Conservation (phyloP, 176 grass and related monocot species). For the Cocos nucifera region DNA sequence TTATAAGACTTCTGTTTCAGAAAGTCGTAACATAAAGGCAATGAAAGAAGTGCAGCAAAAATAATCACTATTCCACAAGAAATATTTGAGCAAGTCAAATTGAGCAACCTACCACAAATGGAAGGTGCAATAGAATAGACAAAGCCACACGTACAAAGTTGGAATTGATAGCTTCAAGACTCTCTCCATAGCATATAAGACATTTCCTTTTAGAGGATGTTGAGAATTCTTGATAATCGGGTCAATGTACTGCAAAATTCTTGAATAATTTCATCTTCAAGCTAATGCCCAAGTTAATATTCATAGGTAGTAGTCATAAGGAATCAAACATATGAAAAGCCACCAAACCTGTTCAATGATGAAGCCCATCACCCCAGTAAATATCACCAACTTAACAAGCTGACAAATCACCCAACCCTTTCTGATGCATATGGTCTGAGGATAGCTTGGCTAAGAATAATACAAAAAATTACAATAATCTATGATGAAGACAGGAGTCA, state of each 20-base stretch:
- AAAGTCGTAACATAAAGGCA: too few species aligned
- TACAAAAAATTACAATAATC: background rate
- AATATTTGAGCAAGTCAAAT: too few species aligned
- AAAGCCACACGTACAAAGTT: conserved; percentile 93
- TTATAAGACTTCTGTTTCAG: too few species aligned
- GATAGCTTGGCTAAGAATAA: conserved; percentile 73
- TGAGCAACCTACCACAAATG: conserved; percentile 68
- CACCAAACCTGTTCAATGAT: conserved; percentile 82
- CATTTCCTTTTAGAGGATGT: conserved; percentile 80
- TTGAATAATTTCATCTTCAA: background rate
- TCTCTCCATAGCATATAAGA: conserved; percentile 93
- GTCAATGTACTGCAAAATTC: conserved; percentile 75
- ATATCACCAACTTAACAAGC: conserved; percentile 68
- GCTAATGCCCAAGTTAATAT: background rate
- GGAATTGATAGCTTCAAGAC: conserved; percentile 92
- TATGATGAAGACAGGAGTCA: too few species aligned
- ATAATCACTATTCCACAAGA: too few species aligned
- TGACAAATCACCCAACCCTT: conserved; percentile 80
- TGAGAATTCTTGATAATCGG: conserved; percentile 94
- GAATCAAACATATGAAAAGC: too few species aligned
- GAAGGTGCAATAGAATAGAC: conserved; percentile 98
- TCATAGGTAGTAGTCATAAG: conserved; percentile 11
- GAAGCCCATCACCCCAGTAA: conserved; percentile 95
- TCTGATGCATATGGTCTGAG: conserved; percentile 55
- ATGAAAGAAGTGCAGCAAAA: too few species aligned